Evolutionary conservation across 1,139 yeast species (phyloP), one percentile per base, ranked within the genome.

Genomic region (Hanseniaspora gamundiae): DNA sequence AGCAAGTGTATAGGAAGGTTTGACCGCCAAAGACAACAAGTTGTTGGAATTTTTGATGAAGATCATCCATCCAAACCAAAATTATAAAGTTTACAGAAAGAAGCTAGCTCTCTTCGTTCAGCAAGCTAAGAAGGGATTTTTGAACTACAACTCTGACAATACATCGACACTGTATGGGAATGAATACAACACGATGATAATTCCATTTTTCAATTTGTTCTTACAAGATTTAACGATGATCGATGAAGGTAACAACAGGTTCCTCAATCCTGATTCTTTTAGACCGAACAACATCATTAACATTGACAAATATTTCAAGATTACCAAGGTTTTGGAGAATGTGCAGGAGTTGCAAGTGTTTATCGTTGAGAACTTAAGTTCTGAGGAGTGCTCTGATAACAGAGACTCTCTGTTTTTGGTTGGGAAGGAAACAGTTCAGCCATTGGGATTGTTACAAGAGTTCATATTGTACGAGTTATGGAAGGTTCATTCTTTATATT

Each of bases 191-290:
- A 66, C 78, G 21, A 93, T 95, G 0, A 76, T 81, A 40, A 91
- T 87, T 21, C 97, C 97, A 6, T 88, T 85, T 59, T 71, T 87
- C 49, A 86, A 93, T 35, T 66, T 87, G 46, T 85, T 83, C 58
- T 67, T 87, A 42, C 94, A 86, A 57, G 97, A 88, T 60, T 67
- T 88, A 55, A 86, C 94, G 0, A 84, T 87, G 64, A 79, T 86
- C 22, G 78, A 80, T 42, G 97, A 88, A 55, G 96, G 96, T 17
- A 87, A 86, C 59, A 74, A 86, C 31, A 80, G 74, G 52, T 76
- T 71, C 56, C 68, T 87, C 56, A 74, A 70, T 49, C 78, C 79
- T 22, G 70, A 75, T 45, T 69, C 77, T 13, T 78, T 80, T 54
- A 70, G 66, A 46, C 59, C 65, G 22, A 58, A 66, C 47, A 58